Conservation (phyloP, 495 filamentous ascomycete species). For the Aspergillus heteromorphus region DNA sequence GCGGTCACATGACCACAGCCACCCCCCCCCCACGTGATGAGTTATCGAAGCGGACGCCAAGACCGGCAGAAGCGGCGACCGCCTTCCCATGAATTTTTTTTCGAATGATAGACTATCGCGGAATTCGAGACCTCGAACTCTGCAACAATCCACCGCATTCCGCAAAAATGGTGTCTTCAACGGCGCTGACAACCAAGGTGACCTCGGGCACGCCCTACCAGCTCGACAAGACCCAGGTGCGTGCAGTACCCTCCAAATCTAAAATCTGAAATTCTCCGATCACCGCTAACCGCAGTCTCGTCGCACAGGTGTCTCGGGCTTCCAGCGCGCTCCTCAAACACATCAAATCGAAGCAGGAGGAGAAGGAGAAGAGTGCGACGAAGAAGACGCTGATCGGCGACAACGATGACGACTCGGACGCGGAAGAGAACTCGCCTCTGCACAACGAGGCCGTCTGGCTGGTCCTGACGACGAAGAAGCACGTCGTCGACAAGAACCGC, state of each 20-base stretch:
- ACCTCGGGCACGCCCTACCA: slow-evolving; percentile 56
- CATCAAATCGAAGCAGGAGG: slow-evolving; percentile 61
- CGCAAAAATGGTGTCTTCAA: slow-evolving; percentile 42
- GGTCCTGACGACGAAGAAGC: slow-evolving; percentile 82
- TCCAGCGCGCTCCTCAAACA: slow-evolving; percentile 75
- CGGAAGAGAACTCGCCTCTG: slow-evolving; percentile 28
- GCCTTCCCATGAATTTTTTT: slow-evolving; percentile 41
- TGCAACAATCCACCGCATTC: slow-evolving; percentile 9
- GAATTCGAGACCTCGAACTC: slow-evolving; percentile 29
- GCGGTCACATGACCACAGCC: neutral
- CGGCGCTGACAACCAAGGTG: slow-evolving; percentile 47
- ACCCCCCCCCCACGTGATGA: too few relatives aligned
- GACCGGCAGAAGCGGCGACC: slow-evolving; percentile 33
- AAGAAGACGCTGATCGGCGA: slow-evolving; percentile 71
- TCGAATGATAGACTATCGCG: slow-evolving; percentile 23
- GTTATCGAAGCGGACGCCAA: slow-evolving; percentile 26
- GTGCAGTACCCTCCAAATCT: slow-evolving; percentile 1
- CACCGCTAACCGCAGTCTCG: slow-evolving; percentile 15
- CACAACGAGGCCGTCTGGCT: slow-evolving; percentile 75
- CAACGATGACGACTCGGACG: slow-evolving; percentile 48
- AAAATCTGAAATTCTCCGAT: too few relatives aligned
- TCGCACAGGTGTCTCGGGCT: slow-evolving; percentile 63
- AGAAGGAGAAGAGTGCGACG: slow-evolving; percentile 48
- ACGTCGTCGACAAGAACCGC: slow-evolving; percentile 66
- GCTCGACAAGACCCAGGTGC: slow-evolving; percentile 59